Base-by-base conservation (phyloP, 371 early-diverging fungal species). In the Mucor mucedo region DNA sequence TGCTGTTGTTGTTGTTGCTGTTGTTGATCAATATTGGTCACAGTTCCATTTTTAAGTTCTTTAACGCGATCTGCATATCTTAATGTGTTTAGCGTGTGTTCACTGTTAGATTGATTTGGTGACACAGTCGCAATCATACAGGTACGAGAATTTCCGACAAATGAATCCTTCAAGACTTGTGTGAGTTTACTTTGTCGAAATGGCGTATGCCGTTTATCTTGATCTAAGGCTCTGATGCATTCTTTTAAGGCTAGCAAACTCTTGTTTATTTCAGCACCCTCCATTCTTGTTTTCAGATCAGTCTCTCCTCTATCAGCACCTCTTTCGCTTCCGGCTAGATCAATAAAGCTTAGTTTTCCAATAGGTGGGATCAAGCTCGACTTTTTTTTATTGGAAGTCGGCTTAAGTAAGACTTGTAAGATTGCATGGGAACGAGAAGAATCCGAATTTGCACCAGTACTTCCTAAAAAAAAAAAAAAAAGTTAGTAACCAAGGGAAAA, bases 251-350 rank as follows among this genome's bases (percentile, higher is more conserved):
- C 98, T 55, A 99, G 77, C 60, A 99, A 82, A 68, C 95, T 94
- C 84, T 98, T 98, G 84, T 99, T 99, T 81, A 99, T 99, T 77
- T 98, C 98, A 2, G 97, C 92, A 9, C 98, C 98, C 73, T 99
- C 99, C 94, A 95, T 93, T 65, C 93, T 89, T 16, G 96, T 96
- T 71, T 93, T 89, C 40, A 83, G 79, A 76, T 94, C 89, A 1
- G 93, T 79, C 40, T 94, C 94, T 16, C 96, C 97, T 55, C 98
- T 89, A 76, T 99, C 99, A 5, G 96, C 94, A 33, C 99, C 87
- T 52, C 96, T 82, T 68, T 96, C 96, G 60, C 91, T 91, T 21
- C 96, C 96, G 3, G 96, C 96, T 45, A 96, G 68, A 69, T 96
- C 96, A 54, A 95, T 92, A 64, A 96, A 83, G 35, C 88, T 90